Conservation (phyloP, 768 basidiomycete genomes). For the Leucocoprinus leucothites region DNA sequence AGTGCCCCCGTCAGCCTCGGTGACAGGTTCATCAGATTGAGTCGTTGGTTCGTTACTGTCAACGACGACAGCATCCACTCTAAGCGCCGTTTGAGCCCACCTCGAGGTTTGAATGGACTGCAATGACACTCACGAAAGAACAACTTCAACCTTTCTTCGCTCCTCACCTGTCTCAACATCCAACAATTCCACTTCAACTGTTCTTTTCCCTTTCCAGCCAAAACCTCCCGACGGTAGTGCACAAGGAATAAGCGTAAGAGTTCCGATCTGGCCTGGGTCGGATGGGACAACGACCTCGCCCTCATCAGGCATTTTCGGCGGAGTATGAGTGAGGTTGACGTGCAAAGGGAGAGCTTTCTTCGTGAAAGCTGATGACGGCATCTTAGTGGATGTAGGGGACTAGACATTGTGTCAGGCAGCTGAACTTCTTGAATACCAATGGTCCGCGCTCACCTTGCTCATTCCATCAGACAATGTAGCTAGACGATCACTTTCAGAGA, state of each 20-base stretch:
- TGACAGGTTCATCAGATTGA: slow-evolving; percentile 18
- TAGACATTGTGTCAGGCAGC: slow-evolving; percentile 17
- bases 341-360: slow-evolving; percentile 68
- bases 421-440: background rate
- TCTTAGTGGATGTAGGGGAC: slow-evolving; percentile 25
- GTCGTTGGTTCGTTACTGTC: slow-evolving; percentile 57
- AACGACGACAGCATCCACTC: slow-evolving; percentile 74
- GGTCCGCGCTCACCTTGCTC: background rate
- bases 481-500: background rate
- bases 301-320: slow-evolving; percentile 29
- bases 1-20: slow-evolving; percentile 3
- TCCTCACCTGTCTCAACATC: slow-evolving; percentile 44
- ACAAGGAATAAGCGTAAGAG: slow-evolving; percentile 51
- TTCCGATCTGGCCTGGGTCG: slow-evolving; percentile 64
- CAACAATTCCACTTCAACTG: slow-evolving; percentile 61
- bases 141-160: slow-evolving; percentile 69
- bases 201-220: slow-evolving; percentile 81
- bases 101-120: background rate
- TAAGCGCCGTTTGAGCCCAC: slow-evolving; percentile 22
- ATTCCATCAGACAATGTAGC: background rate
- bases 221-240: slow-evolving; percentile 75
- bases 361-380: slow-evolving; percentile 54
- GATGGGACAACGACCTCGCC: slow-evolving; percentile 26
- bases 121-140: slow-evolving; percentile 55
- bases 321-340: slow-evolving; percentile 63